Conservation (phyloP, 805 yeast species). For the Isabelozyma heimii region DNA sequence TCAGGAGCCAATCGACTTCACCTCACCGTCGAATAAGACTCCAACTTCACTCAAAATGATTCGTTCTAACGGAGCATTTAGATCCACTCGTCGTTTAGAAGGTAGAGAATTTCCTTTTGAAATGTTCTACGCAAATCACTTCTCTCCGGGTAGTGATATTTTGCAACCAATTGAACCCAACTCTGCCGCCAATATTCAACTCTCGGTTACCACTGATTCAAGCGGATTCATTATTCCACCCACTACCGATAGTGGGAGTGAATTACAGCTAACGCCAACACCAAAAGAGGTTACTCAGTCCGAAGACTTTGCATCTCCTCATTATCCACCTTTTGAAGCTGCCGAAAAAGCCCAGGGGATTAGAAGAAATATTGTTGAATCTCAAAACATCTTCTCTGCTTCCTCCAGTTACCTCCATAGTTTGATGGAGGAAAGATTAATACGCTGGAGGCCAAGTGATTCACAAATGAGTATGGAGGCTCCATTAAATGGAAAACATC, state of each 20-base stretch:
- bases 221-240: background rate
- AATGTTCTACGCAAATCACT: constrained; percentile 1
- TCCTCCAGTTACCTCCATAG: constrained; percentile 17
- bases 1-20: background rate
- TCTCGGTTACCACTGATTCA: background rate
- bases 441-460: constrained; percentile 30
- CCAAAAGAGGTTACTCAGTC: constrained; percentile 2
- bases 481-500: constrained; percentile 23
- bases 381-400: constrained; percentile 8
- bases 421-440: constrained; percentile 27
- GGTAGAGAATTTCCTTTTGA: constrained; percentile 5
- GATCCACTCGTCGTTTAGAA: background rate
- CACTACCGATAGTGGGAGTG: background rate
- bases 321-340: constrained; percentile 18
- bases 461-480: constrained; percentile 30
- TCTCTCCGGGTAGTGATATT: background rate
- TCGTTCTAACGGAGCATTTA: constrained; percentile 2
- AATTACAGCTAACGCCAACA: constrained; percentile 5
- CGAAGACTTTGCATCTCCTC: constrained; percentile 11
- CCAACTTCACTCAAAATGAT: constrained; percentile 1
- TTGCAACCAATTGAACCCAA: background rate
- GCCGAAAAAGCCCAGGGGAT: background rate
- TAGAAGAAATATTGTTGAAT: constrained; percentile 5
- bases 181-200: background rate
- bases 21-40: background rate